These are phyloP conservation scores for Mrakiaceae sp. DNA, from an alignment of 1,284 basidiomycete species.

Conservation along the genomic window DNA sequence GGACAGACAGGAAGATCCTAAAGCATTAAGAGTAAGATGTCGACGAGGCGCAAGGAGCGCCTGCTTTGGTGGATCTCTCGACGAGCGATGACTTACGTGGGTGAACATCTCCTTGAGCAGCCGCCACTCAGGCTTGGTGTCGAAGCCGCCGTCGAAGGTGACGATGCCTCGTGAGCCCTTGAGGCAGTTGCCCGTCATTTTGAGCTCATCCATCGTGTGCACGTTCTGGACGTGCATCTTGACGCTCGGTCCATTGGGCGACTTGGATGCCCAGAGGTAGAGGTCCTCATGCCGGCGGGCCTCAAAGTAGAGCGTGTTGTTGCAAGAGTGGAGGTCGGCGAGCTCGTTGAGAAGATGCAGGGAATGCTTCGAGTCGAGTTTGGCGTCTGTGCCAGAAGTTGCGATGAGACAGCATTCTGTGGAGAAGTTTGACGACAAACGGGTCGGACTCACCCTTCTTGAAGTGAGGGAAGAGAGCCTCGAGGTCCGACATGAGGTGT, in stretches of 20 bases:
- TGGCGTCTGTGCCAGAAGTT: constrained; percentile 54
- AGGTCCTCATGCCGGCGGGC: constrained; percentile 90
- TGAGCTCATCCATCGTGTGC: constrained; percentile 99
- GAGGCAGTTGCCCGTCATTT: constrained; percentile 98
- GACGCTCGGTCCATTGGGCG: constrained; percentile 92
- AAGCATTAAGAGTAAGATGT: neutral
- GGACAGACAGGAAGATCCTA: neutral
- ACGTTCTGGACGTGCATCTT: constrained; percentile 98
- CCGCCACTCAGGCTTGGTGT: constrained; percentile 75
- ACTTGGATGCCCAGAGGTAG: constrained; percentile 93
- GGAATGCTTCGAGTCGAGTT: constrained; percentile 94
- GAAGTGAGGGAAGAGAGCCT: constrained; percentile 80
- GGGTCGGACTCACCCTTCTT: constrained; percentile 68
- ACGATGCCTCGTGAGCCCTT: constrained; percentile 88
- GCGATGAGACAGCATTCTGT: neutral
- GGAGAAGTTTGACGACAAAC: too few species aligned
- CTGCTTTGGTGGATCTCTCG: too few species aligned
- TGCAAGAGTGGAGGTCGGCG: constrained; percentile 95
- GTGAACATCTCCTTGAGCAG: constrained; percentile 92
- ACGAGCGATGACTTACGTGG: constrained; percentile 52
- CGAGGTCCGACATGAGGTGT: constrained; percentile 92
- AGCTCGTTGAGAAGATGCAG: constrained; percentile 90
- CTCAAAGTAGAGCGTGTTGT: constrained; percentile 96
- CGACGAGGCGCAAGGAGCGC: neutral
- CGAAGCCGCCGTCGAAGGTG: constrained; percentile 86